phyloP scores from a whole-genome alignment of 495 filamentous ascomycete genomes.

The Aspergillus sclerotiicarbonarius region DNA sequence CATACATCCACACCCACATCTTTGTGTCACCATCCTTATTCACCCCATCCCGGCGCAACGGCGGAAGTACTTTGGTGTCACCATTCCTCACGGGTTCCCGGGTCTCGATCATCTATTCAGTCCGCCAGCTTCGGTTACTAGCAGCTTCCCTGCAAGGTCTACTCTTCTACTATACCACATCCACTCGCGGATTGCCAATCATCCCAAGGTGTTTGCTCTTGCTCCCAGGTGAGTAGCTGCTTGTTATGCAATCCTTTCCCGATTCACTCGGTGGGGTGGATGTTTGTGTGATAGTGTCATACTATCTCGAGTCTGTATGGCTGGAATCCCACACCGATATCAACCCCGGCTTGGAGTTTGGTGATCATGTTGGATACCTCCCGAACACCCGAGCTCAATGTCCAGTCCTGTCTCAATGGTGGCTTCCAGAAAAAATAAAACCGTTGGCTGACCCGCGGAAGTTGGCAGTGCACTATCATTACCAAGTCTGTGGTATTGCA shows the following conservation, averaged over 20 bases:
- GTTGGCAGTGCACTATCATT: conserved; percentile 13
- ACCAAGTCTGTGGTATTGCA: conserved; percentile 16
- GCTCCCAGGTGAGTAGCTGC: background rate
- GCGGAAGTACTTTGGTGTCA: background rate
- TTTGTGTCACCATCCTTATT: conserved; percentile 20
- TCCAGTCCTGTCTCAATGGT: background rate
- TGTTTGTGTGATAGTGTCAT: background rate
- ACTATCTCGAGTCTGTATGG: background rate
- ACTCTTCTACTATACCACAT: background rate
- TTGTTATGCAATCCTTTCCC: background rate
- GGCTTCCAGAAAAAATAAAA: conserved; percentile 9
- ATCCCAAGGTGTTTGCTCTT: background rate
- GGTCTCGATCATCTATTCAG: background rate
- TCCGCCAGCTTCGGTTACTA: conserved; percentile 9
- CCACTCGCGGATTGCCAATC: background rate
- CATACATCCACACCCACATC: conserved; percentile 1
- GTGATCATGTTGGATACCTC: background rate
- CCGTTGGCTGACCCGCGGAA: conserved; percentile 14
- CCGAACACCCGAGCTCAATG: background rate
- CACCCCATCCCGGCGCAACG: background rate
- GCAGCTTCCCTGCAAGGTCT: conserved; percentile 3
- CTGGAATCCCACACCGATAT: background rate
- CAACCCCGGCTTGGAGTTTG: background rate
- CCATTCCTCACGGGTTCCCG: background rate
- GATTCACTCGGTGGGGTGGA: background rate